Evolutionary conservation across 2,329 filamentous ascomycete genomes (phyloP).

Genomic region (Aspergillus clavatus): DNA sequence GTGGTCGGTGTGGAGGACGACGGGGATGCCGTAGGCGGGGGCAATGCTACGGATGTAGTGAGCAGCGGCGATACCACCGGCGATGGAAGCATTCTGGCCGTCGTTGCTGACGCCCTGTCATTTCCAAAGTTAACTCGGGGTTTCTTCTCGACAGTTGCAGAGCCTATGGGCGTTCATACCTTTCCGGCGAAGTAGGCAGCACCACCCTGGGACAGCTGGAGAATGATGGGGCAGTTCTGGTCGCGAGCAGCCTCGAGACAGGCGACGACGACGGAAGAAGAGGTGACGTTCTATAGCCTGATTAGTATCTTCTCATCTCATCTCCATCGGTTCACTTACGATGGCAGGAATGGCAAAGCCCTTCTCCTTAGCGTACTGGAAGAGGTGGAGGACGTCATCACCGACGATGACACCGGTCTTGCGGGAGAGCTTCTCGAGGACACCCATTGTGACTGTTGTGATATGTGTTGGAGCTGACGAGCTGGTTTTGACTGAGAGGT

Average conservation of each 20-base stretch:
- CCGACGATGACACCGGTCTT: constrained; percentile 64
- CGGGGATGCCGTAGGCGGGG: constrained; percentile 80
- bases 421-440: constrained; percentile 54
- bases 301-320: not conserved
- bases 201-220: constrained; percentile 91
- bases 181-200: constrained; percentile 90
- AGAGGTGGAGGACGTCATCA: constrained; percentile 66
- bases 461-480: no score
- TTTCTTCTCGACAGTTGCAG: not conserved
- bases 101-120: constrained; percentile 67
- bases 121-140: constrained; percentile 5
- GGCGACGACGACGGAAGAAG: constrained; percentile 79
- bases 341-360: constrained; percentile 84
- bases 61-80: constrained; percentile 80
- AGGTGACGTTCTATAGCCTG: constrained; percentile 70
- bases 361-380: constrained; percentile 84
- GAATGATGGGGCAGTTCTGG: constrained; percentile 82
- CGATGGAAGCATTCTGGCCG: constrained; percentile 83
- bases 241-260: constrained; percentile 93
- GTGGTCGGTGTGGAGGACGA: constrained; percentile 95
- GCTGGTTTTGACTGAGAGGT: not conserved
- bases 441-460: constrained; percentile 37
- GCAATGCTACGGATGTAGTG: constrained; percentile 90
- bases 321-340: constrained; percentile 38
- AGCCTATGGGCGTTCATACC: constrained; percentile 42